Evolutionary conservation across 805 yeast species (phyloP).

Genomic region (Torulaspora franciscae): DNA sequence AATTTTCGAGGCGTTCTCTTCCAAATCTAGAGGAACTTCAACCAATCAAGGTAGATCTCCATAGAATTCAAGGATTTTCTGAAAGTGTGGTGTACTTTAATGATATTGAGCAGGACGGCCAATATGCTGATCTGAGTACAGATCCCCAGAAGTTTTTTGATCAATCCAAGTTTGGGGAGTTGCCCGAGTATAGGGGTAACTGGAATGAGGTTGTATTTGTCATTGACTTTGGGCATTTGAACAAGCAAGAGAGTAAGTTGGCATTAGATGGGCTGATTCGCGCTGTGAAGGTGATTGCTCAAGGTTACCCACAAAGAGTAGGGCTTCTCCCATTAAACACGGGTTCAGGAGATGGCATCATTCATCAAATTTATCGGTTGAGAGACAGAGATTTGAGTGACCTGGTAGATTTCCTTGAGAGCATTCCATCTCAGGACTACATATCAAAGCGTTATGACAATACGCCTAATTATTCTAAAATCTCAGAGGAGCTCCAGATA

Average conservation of each 20-base stretch:
- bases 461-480: conserved; percentile 24
- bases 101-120: conserved; percentile 61
- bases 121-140: conserved; percentile 45
- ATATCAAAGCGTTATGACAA: conserved; percentile 15
- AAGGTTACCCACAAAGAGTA: conserved; percentile 68
- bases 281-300: conserved; percentile 44
- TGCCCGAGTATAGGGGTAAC: conserved; percentile 69
- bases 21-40: conserved; percentile 25
- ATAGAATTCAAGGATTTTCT: conserved; percentile 30
- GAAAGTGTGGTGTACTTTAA: conserved; percentile 63
- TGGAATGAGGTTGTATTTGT: conserved; percentile 70
- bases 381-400: conserved; percentile 15
- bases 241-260: conserved; percentile 34
- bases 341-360: conserved; percentile 18
- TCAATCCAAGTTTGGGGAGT: conserved; percentile 49
- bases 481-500: conserved; percentile 40
- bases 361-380: conserved; percentile 27
- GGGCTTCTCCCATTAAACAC: conserved; percentile 68
- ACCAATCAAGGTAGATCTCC: conserved; percentile 34
- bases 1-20: conserved; percentile 24
- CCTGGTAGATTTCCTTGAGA: conserved; percentile 21
- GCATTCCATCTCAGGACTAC: conserved; percentile 11
- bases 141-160: conserved; percentile 46
- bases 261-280: conserved; percentile 50
- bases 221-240: conserved; percentile 46